Base-by-base conservation (phyloP, 1,139 yeast genomes). In the Chernovozyma sophiae-reginae region DNA sequence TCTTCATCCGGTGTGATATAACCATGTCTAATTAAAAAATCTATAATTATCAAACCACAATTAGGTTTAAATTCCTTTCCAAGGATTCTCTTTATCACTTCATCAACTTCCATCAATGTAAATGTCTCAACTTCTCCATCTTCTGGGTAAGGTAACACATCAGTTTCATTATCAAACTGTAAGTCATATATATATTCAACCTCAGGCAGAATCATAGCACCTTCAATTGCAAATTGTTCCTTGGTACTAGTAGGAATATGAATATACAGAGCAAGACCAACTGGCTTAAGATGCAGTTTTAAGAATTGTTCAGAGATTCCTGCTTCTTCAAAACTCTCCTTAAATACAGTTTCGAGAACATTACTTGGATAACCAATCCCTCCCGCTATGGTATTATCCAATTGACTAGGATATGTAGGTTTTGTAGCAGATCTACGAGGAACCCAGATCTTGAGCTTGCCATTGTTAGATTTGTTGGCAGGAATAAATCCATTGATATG, bases 301-400 rank as follows among this genome's bases (percentile, higher is more conserved):
- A 86, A 81, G 45, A 77, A 75, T 0, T 62, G 68, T 30, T 65
- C 67, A 0, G 54, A 46, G n/a, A 92, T 60, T 0, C 96, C 95
- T 0, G 96, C 98, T 53, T 92, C 98, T 52, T 92, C 98, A 43
- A 67, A 71, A 48, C 95, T 81, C 55, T 92, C 98, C 54, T 92
- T 92, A 16, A 86, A 49, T 3, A 81, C 79, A 0, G 97, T 90
- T 34, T 86, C 95, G 53, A 68, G 65, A 2, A 82, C 62, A 0
- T 92, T 89, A 47, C 77, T 67, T 0, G 96, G 96, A 53, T 81
- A 72, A 0, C 96, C 96, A 16, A 92, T 55, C 0, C 98, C 98
- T 1, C 98, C 98, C 0, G 96, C 98, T 4, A 92, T 86, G 1
- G 95, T 86, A 54, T 90, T 92, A 56, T 92, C 98, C 31, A 89